Conservation (phyloP, 179 eudicot genomes). For the Nepenthes alata region DNA sequence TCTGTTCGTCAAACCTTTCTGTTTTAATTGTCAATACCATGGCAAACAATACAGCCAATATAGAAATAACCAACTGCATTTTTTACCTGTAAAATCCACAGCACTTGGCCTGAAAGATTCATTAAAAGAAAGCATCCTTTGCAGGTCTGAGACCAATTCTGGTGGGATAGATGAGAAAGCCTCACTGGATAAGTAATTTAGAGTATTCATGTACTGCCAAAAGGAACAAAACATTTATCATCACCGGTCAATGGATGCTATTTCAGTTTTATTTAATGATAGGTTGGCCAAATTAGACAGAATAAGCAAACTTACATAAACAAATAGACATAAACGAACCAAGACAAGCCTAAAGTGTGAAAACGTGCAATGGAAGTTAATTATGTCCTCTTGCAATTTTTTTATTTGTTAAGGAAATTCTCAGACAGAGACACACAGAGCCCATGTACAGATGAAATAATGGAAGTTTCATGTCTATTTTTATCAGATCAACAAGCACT, state of each 20-base stretch:
- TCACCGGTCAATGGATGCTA: constrained; percentile 7
- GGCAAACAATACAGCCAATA: no score
- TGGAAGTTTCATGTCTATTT: no score
- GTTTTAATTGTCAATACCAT: neutral
- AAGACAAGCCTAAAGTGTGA: no score
- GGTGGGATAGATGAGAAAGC: constrained; percentile 81
- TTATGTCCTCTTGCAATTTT: no score
- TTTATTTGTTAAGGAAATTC: no score
- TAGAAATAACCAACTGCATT: neutral
- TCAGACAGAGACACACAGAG: no score
- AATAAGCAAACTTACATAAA: neutral
- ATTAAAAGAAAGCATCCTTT: constrained; percentile 73
- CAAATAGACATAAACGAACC: neutral
- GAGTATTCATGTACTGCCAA: constrained; percentile 87
- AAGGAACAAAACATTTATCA: constrained; percentile 11
- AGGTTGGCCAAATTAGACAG: neutral
- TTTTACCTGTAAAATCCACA: constrained; percentile 72
- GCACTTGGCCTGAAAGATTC: constrained; percentile 80
- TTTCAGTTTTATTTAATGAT: neutral
- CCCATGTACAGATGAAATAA: no score
- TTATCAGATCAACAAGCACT: no score
- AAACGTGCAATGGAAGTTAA: neutral
- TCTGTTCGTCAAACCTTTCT: neutral
- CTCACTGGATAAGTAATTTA: constrained; percentile 75
- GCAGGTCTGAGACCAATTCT: constrained; percentile 76